phyloP scores from a whole-genome alignment of 352 stramenopile species.

The Ophiocytium majus region DNA sequence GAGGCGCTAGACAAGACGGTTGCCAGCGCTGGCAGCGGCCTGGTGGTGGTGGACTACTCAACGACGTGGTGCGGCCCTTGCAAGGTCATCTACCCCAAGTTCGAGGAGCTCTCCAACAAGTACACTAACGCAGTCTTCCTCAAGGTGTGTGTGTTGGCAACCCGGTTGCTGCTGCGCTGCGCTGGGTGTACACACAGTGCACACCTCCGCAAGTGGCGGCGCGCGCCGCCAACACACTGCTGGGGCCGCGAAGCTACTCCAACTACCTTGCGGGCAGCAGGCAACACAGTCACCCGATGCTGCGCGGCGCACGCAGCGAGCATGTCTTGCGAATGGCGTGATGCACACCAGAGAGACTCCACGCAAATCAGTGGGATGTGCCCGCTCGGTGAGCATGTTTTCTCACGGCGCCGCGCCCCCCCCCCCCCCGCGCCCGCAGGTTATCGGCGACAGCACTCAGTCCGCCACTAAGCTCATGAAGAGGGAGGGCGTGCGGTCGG shows the following conservation, averaged over 20 bases:
- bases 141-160: too few species aligned
- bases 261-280: too few species aligned
- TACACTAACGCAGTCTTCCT: slow-evolving; percentile 56
- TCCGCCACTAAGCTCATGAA: slow-evolving; percentile 55
- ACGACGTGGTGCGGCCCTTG: slow-evolving; percentile 58
- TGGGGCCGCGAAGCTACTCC: too few species aligned
- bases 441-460: slow-evolving; percentile 55
- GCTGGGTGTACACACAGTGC: too few species aligned
- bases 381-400: too few species aligned
- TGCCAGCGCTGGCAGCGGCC: slow-evolving; percentile 26
- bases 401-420: not conserved
- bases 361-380: not conserved
- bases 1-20: slow-evolving; percentile 50
- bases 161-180: too few species aligned
- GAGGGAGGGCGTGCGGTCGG: slow-evolving; percentile 55
- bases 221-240: too few species aligned
- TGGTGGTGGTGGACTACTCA: slow-evolving; percentile 57
- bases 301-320: too few species aligned
- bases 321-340: slow-evolving; percentile 18
- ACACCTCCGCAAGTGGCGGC: too few species aligned
- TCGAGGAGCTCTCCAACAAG: slow-evolving; percentile 45
- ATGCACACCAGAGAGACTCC: not conserved
- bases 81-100: slow-evolving; percentile 59
- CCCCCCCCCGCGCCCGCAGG: too few species aligned
- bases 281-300: too few species aligned